Percentiles rank a stretch among this genome's conserved stretches.
These are phyloP conservation scores for Cardiospermum halicacabum DNA, from an alignment of 345 rosid species.

Conservation along the genomic window DNA sequence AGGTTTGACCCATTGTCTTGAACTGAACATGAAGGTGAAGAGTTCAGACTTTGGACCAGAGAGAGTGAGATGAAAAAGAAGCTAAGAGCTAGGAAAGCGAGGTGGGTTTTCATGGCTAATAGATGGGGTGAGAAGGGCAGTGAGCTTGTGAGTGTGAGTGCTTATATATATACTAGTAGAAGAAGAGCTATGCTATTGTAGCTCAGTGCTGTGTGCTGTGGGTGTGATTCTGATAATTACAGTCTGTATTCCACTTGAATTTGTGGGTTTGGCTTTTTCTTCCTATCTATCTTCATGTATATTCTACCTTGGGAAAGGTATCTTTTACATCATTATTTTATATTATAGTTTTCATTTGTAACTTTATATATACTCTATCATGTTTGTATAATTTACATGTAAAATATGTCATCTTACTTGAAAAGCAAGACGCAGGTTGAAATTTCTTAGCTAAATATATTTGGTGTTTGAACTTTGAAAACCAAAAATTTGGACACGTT, in stretches of 20 bases:
- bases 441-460: too few species aligned
- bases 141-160: constrained; percentile 2
- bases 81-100: constrained; percentile 23
- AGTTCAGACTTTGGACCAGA: constrained; percentile 32
- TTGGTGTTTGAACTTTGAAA: too few species aligned
- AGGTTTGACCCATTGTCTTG: constrained; percentile 61
- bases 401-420: too few species aligned
- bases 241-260: constrained; percentile 64
- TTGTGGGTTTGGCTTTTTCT: constrained; percentile 11
- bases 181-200: constrained; percentile 19
- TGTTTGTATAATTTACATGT: too few species aligned
- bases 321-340: constrained; percentile 6
- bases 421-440: too few species aligned
- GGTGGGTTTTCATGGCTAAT: constrained; percentile 28
- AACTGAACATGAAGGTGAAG: constrained; percentile 36
- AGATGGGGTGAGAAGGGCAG: constrained; percentile 1
- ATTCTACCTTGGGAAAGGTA: constrained; percentile 3
- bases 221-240: constrained; percentile 23
- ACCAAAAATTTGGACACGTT: too few species aligned
- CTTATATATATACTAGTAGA: neutral
- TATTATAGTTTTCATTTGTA: too few species aligned
- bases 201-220: constrained; percentile 7
- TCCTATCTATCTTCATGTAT: constrained; percentile 2
- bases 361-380: too few species aligned
- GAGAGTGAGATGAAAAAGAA: constrained; percentile 26